These are phyloP conservation scores for Casuarina glauca DNA, from an alignment of 306 rosid genomes.

Conservation along the genomic window DNA sequence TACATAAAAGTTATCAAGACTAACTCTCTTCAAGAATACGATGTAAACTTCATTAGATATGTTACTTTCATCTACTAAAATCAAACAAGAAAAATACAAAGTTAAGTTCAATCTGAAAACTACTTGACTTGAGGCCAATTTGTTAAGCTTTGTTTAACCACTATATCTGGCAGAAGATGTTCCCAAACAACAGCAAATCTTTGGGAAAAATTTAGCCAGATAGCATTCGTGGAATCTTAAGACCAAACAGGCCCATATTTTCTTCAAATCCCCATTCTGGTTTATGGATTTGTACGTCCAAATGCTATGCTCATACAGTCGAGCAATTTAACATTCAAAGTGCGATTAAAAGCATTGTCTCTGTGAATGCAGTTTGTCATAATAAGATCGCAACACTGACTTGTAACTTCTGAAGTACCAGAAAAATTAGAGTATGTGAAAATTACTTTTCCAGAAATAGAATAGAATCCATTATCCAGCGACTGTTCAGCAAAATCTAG, in stretches of 20 bases:
- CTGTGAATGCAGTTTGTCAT: background rate
- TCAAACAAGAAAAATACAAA: background rate
- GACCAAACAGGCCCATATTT: background rate
- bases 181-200: background rate
- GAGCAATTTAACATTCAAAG: background rate
- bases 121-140: background rate
- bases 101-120: background rate
- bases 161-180: background rate
- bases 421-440: background rate
- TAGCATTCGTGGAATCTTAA: background rate
- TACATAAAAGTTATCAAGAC: background rate
- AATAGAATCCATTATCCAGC: constrained; percentile 50
- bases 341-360: background rate
- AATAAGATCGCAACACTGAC: background rate
- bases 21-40: background rate
- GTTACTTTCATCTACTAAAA: background rate
- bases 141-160: background rate
- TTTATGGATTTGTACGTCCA: background rate
- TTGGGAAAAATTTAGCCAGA: background rate
- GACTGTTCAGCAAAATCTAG: constrained; percentile 61
- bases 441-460: constrained; percentile 58
- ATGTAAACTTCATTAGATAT: constrained; percentile 1
- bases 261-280: background rate
- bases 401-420: background rate
- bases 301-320: background rate